These are phyloP conservation scores for Chloranthus sessilifolius DNA, from an alignment of 164 flowering plant species.

Conservation along the genomic window DNA sequence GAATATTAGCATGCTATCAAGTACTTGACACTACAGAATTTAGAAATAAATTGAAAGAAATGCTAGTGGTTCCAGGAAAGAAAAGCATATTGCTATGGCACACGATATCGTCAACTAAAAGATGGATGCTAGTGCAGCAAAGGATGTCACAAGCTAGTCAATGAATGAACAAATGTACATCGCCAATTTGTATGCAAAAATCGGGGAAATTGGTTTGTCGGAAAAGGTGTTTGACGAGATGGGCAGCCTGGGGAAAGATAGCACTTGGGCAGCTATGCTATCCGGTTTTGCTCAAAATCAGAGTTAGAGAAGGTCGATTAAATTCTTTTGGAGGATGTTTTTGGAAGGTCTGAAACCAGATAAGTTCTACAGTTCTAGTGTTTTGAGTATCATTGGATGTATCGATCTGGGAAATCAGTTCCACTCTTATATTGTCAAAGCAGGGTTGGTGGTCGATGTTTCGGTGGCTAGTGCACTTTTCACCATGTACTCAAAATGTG, in stretches of 20 bases:
- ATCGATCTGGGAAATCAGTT: conserved; percentile 54
- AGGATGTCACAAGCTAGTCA: too few species aligned
- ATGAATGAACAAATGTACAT: too few species aligned
- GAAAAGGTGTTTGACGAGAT: conserved; percentile 46
- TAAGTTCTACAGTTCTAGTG: conserved; percentile 44
- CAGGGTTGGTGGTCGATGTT: conserved; percentile 36
- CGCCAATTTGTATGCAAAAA: conserved; percentile 58
- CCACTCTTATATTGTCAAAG: conserved; percentile 51
- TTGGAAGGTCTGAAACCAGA: conserved; percentile 53
- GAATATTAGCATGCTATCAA: too few species aligned
- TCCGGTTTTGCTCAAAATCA: conserved; percentile 55
- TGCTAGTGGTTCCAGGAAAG: too few species aligned
- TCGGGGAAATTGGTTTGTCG: conserved; percentile 41
- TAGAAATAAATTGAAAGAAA: too few species aligned
- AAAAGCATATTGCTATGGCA: too few species aligned
- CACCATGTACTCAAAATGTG: conserved; percentile 83
- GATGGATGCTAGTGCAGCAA: too few species aligned
- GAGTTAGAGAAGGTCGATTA: conserved; percentile 27
- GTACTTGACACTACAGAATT: too few species aligned
- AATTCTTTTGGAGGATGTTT: conserved; percentile 45
- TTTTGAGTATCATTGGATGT: conserved; percentile 44
- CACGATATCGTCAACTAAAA: too few species aligned
- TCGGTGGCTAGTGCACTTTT: conserved; percentile 62
- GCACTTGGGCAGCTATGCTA: conserved; percentile 51
- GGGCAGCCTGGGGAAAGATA: conserved; percentile 14